Conservation (phyloP, 768 basidiomycete species). For the Kwoniella bestiolae region DNA sequence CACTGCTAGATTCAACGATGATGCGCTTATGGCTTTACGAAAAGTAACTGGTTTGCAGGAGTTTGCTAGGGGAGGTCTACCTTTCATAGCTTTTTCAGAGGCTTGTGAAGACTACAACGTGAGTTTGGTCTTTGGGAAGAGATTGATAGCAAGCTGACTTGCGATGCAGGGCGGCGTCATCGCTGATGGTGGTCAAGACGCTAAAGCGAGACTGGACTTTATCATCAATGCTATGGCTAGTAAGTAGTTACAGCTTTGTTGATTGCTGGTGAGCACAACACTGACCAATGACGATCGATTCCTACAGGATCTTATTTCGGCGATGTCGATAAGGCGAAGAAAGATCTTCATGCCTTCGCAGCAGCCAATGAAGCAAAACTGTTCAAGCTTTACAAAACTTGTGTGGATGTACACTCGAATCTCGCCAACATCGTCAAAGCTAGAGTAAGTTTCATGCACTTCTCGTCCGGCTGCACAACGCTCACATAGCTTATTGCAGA, state of each 20-base stretch:
- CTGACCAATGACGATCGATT: too few relatives aligned
- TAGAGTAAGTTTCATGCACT: constrained; percentile 60
- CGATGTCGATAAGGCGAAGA: constrained; percentile 73
- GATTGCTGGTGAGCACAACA: not conserved
- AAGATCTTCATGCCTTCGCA: constrained; percentile 82
- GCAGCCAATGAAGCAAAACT: constrained; percentile 81
- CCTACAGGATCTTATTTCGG: constrained; percentile 60
- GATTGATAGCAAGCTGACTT: constrained; percentile 10
- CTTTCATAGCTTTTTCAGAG: constrained; percentile 71
- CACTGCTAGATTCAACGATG: constrained; percentile 70
- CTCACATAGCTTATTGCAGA: constrained; percentile 58
- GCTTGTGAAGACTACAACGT: constrained; percentile 84
- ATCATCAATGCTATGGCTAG: constrained; percentile 58
- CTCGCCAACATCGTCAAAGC: constrained; percentile 78
- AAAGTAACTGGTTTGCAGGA: constrained; percentile 68
- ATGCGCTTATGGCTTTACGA: constrained; percentile 66
- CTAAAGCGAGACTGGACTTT: constrained; percentile 65
- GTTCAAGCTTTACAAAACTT: constrained; percentile 80
- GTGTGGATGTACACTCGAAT: constrained; percentile 82
- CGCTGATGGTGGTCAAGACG: constrained; percentile 74
- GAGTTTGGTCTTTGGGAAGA: constrained; percentile 56
- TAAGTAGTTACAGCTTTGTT: constrained; percentile 17
- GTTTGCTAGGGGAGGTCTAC: constrained; percentile 62
- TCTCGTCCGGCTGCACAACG: not conserved
- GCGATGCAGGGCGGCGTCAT: constrained; percentile 78